Evolutionary conservation across 2,329 filamentous ascomycete species (phyloP).

Genomic region (Xylaria sp.): DNA sequence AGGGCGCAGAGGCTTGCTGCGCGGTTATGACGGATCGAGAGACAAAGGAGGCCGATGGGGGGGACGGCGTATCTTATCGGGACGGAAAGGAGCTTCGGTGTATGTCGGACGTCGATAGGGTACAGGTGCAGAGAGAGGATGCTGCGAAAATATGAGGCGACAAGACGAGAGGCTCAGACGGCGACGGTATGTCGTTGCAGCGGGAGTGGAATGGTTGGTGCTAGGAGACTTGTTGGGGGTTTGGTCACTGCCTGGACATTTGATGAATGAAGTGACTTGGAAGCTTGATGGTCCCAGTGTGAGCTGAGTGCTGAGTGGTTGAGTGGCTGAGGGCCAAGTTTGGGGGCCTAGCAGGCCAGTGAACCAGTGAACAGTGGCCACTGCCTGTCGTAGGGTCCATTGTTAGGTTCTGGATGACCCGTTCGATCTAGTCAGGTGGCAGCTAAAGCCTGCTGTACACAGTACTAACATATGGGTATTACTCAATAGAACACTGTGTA

Average conservation of each 20-base stretch:
- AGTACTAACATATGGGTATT: neutral
- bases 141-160: conserved; percentile 15
- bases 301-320: conserved; percentile 28
- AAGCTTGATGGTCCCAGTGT: conserved; percentile 30
- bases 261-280: conserved; percentile 37
- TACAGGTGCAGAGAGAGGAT: neutral
- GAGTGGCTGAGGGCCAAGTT: conserved; percentile 32
- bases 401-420: too few relatives aligned
- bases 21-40: conserved; percentile 33
- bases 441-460: neutral
- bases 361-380: neutral
- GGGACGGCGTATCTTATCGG: conserved; percentile 41
- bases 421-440: conserved; percentile 20
- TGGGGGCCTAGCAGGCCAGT: conserved; percentile 3
- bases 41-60: conserved; percentile 36
- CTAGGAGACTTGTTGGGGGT: conserved; percentile 21
- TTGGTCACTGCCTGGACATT: conserved; percentile 36
- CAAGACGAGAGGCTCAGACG: conserved; percentile 7
- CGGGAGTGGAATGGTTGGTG: conserved; percentile 21
- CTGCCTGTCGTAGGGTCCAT: neutral
- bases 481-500: neutral
- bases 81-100: conserved; percentile 32
- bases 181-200: conserved; percentile 11
- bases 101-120: conserved; percentile 16
- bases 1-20: conserved; percentile 26